These are phyloP conservation scores for Phylloboletellus chloephorus DNA, from an alignment of 1,284 basidiomycete species.

Conservation along the genomic window DNA sequence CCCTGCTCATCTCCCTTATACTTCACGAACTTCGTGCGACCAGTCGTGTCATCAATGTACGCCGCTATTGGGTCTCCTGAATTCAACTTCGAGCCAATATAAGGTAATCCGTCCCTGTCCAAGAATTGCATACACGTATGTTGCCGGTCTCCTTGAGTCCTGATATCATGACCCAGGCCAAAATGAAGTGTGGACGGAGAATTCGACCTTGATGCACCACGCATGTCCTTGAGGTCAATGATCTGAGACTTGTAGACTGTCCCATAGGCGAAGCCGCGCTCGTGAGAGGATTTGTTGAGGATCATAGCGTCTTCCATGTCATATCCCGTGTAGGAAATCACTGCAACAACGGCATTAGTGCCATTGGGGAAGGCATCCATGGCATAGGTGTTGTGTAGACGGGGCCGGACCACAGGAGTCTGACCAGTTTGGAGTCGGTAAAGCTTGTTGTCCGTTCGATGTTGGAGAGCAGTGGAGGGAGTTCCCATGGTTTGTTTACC, in stretches of 20 bases:
- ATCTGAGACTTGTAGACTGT: slow-evolving; percentile 96
- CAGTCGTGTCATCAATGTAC: slow-evolving; percentile 84
- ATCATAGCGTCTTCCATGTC: slow-evolving; percentile 99
- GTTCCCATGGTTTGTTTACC: slow-evolving; percentile 99
- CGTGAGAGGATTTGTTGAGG: slow-evolving; percentile 97
- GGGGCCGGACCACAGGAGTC: slow-evolving; percentile 91
- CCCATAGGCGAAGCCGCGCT: slow-evolving; percentile 96
- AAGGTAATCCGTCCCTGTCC: slow-evolving; percentile 83
- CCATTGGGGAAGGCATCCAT: slow-evolving; percentile 99
- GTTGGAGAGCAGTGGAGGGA: slow-evolving; percentile 84
- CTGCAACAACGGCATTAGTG: slow-evolving; percentile 96
- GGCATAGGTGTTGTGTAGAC: slow-evolving; percentile 91
- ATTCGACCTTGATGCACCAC: slow-evolving; percentile 55
- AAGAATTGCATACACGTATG: slow-evolving; percentile 60
- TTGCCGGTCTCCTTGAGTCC: slow-evolving; percentile 47
- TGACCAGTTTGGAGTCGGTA: slow-evolving; percentile 96
- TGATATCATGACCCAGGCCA: slow-evolving; percentile 79
- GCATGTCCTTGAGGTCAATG: slow-evolving; percentile 82
- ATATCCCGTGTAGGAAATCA: slow-evolving; percentile 99
- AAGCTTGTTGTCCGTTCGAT: slow-evolving; percentile 97
- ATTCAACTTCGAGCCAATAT: slow-evolving; percentile 65
- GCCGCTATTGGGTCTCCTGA: slow-evolving; percentile 81
- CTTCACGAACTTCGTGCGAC: slow-evolving; percentile 82
- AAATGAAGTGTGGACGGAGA: slow-evolving; percentile 71
- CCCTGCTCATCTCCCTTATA: slow-evolving; percentile 96